These are phyloP conservation scores for Phytophthora brassicae DNA, from an alignment of 352 stramenopile genomes.

Conservation along the genomic window DNA sequence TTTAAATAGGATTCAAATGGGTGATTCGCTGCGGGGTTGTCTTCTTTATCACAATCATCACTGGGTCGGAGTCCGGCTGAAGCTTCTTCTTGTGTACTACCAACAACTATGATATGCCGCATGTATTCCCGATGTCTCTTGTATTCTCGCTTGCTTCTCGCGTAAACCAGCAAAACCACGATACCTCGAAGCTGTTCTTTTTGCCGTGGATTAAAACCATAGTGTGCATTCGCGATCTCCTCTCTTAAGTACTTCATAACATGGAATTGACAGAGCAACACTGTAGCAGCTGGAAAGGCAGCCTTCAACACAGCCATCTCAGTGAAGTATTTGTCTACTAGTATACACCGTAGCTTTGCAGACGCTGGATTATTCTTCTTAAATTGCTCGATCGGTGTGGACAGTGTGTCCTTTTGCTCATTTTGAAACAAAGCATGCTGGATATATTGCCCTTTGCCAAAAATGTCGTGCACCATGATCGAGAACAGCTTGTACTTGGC, in stretches of 20 bases:
- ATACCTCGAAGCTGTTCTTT: slow-evolving; percentile 10
- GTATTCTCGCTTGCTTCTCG: slow-evolving; percentile 7
- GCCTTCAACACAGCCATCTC: slow-evolving; percentile 13
- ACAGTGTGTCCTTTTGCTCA: too few species aligned
- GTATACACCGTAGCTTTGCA: slow-evolving; percentile 12
- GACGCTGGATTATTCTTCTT: slow-evolving; percentile 22
- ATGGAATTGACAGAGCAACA: slow-evolving; percentile 36
- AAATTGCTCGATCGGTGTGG: too few species aligned
- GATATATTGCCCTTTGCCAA: slow-evolving; percentile 19
- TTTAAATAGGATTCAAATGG: not conserved
- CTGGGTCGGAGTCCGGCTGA: too few species aligned
- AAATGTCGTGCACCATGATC: slow-evolving; percentile 16
- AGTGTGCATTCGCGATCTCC: slow-evolving; percentile 10
- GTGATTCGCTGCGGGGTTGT: too few species aligned
- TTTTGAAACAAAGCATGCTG: slow-evolving; percentile 29
- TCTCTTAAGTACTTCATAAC: slow-evolving; percentile 25
- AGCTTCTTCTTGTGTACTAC: too few species aligned
- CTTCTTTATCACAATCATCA: too few species aligned
- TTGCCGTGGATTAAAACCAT: slow-evolving; percentile 23
- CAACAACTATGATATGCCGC: too few species aligned
- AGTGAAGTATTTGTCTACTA: slow-evolving; percentile 37
- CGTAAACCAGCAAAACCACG: slow-evolving; percentile 16
- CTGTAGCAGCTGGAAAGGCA: slow-evolving; percentile 8
- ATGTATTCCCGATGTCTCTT: slow-evolving; percentile 3
- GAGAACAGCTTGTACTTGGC: slow-evolving; percentile 25